Evolutionary conservation across 2,329 filamentous ascomycete species (phyloP).

Genomic region (Zymoseptoria ardabiliae): DNA sequence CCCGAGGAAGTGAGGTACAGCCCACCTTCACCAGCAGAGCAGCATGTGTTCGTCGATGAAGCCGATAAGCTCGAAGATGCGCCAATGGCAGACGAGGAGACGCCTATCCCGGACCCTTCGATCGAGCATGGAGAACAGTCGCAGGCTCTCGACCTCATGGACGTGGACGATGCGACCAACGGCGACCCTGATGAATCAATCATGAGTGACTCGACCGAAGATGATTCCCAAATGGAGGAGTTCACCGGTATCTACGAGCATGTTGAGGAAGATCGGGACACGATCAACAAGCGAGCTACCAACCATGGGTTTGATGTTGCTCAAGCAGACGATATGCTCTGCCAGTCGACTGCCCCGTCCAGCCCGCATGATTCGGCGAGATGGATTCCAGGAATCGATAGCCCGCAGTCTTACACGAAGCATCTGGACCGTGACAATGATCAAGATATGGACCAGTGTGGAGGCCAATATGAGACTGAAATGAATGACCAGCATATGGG

Average conservation of each 20-base stretch:
- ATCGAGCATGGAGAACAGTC: not conserved
- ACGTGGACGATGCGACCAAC: not conserved
- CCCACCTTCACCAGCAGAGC: not conserved
- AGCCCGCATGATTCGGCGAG: not conserved
- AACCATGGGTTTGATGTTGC: no score
- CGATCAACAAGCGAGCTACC: not conserved
- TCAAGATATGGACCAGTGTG: not conserved
- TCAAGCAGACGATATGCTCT: not conserved
- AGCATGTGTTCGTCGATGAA: not conserved
- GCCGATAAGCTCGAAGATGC: not conserved
- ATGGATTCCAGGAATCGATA: not conserved
- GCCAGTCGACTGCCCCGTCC: not conserved
- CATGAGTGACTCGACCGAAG: not conserved
- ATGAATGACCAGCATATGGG: not conserved
- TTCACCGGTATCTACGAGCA: not conserved
- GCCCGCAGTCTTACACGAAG: not conserved
- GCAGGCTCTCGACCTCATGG: not conserved
- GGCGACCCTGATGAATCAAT: not conserved
- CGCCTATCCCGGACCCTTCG: not conserved
- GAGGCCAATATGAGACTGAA: not conserved
- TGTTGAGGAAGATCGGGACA: not conserved
- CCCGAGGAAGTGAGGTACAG: not conserved
- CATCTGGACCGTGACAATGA: not conserved
- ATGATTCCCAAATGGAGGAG: not conserved
- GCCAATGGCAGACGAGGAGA: not conserved